phyloP scores from a whole-genome alignment of 352 stramenopile species.

The Phytopythium chamaehyphon region DNA sequence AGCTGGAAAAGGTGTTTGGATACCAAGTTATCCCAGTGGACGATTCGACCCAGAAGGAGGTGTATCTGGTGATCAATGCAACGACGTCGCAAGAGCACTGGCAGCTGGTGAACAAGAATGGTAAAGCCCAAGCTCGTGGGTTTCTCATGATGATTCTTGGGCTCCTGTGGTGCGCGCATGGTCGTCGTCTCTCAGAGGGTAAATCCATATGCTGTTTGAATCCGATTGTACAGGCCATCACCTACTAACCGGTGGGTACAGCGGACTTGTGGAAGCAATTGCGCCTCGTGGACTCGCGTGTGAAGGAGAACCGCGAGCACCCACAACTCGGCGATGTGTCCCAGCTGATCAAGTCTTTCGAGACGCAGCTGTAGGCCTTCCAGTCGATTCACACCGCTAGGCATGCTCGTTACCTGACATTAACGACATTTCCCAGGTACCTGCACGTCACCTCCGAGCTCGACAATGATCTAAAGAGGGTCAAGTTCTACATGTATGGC shows the following conservation, averaged over 20 bases:
- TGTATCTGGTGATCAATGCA: slow-evolving; percentile 80
- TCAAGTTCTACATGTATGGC: slow-evolving; percentile 72
- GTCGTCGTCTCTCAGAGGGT: slow-evolving; percentile 70
- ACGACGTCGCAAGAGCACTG: slow-evolving; percentile 69
- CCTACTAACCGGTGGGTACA: slow-evolving; percentile 9
- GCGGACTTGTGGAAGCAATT: slow-evolving; percentile 82
- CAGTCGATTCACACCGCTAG: not conserved
- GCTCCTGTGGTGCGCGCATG: slow-evolving; percentile 73
- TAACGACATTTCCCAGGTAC: slow-evolving; percentile 35
- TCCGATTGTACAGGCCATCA: too few relatives aligned
- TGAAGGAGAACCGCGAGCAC: slow-evolving; percentile 60
- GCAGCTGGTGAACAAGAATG: slow-evolving; percentile 69
- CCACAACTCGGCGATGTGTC: slow-evolving; percentile 65
- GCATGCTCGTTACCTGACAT: not conserved
- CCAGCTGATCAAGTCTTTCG: slow-evolving; percentile 73
- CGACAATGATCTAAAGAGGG: slow-evolving; percentile 71
- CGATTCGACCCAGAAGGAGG: slow-evolving; percentile 53
- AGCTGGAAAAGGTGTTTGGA: slow-evolving; percentile 72
- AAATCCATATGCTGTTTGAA: not conserved
- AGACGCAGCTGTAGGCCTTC: slow-evolving; percentile 63
- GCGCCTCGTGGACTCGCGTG: slow-evolving; percentile 47
- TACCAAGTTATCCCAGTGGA: slow-evolving; percentile 74
- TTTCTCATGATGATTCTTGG: slow-evolving; percentile 82
- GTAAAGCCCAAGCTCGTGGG: slow-evolving; percentile 48
- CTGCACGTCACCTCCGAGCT: slow-evolving; percentile 63